phyloP scores from a whole-genome alignment of 169 alveolate genomes.

The Plasmodium fragile region DNA sequence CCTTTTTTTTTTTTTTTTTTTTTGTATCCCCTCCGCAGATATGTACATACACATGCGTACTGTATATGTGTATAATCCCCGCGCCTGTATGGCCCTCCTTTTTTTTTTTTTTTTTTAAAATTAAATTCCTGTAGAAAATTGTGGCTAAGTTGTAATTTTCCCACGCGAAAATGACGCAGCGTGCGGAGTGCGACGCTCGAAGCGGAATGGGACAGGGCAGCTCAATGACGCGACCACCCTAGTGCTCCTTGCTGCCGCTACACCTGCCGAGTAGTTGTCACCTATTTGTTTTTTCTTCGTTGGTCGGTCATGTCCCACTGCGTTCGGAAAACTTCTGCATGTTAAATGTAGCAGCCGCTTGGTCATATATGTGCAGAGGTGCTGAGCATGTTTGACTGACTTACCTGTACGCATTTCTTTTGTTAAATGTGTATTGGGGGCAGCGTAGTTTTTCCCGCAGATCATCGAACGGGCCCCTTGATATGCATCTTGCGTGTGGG shows the following conservation, averaged over 20 bases:
- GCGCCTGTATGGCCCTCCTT: not conserved
- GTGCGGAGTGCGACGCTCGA: not conserved
- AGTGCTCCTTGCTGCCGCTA: not conserved
- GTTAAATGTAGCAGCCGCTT: not conserved
- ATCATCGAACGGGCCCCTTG: not conserved
- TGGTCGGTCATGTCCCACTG: not conserved
- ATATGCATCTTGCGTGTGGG: not conserved
- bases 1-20: not conserved
- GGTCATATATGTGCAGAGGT: not conserved
- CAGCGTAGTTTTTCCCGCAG: not conserved
- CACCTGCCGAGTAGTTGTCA: not conserved
- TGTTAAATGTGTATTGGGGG: not conserved
- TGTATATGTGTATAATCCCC: not conserved
- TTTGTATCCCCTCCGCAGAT: conserved; percentile 1
- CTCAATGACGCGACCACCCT: not conserved
- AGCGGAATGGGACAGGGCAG: not conserved
- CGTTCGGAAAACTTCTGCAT: not conserved
- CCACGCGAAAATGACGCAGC: not conserved
- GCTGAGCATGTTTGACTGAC: not conserved
- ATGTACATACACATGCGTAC: not conserved
- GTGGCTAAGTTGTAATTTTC: not conserved
- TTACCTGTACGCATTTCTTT: no score
- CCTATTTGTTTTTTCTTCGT: not conserved
- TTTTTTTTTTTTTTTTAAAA: not conserved
- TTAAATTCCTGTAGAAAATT: not conserved